Percentiles rank a stretch among this genome's conserved stretches.
Conservation (phyloP, 176 grass and related monocot genomes). For the Urochloa ruziziensis region DNA sequence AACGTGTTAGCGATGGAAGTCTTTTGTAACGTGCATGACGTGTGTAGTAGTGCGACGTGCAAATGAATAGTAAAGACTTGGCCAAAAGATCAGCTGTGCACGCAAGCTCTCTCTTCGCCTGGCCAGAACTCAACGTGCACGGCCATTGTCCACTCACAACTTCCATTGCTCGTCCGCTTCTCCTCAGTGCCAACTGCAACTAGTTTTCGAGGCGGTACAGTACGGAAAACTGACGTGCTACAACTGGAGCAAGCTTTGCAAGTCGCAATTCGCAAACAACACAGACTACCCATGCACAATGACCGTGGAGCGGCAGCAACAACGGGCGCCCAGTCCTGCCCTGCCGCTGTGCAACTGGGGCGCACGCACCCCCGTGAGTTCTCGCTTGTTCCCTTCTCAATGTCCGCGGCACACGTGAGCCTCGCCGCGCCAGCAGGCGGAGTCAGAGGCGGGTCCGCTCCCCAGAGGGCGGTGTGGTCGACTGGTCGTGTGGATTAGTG, state of each 20-base stretch:
- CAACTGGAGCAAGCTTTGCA: no score
- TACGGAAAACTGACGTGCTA: no score
- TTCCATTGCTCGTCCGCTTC: background rate
- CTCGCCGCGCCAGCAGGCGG: background rate
- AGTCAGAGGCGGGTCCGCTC: no score
- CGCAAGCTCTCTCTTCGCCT: background rate
- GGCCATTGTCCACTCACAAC: background rate
- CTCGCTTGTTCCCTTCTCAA: background rate
- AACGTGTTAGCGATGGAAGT: no score
- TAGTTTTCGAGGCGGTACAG: no score
- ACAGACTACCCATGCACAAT: no score
- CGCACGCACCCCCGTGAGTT: background rate
- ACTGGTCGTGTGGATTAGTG: background rate
- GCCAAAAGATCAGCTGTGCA: background rate
- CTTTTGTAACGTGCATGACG: background rate
- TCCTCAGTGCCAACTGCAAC: background rate
- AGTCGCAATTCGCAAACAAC: no score
- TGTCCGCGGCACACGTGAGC: constrained; percentile 20
- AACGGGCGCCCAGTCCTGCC: background rate
- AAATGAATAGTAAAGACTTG: no score
- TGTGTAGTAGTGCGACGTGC: no score
- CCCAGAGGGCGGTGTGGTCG: no score
- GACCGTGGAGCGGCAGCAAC: no score
- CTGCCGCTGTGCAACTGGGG: background rate
- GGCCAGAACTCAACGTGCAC: background rate